Base-by-base conservation (phyloP, 225 moss, liverwort and hornwort species). In the Pseudoscleropodium purum region DNA sequence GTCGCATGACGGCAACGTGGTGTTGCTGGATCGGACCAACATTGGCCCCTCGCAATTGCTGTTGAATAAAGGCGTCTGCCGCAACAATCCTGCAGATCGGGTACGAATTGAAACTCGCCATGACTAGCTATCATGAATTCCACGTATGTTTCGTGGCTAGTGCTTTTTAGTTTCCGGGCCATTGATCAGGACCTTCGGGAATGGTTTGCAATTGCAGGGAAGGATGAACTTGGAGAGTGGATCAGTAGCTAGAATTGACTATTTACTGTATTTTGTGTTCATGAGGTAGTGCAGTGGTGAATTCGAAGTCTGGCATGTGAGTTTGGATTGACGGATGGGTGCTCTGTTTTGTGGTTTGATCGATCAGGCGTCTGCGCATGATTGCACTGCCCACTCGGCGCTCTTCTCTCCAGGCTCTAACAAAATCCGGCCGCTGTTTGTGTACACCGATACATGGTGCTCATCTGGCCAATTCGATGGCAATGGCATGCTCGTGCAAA, bases 371-470 rank as follows among this genome's bases (percentile, higher is more conserved):
- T 87, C 56, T 54, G 34, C 6, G 64, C 92, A 92, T 70, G 95
- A 95, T 63, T 95, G 95, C 41, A 92, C 91, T 3, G 95, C 95
- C 24, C 95, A 95, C 65, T 95, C 95, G 37, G 95, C 91, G 13
- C 92, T 93, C 79, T 95, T 51, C 86, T 82, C 83, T 61, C 93
- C 93, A 45, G 89, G 90, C 82, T 85, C 82, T 37, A 95, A 93
- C 89, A 81, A 52, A 11, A 9, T 93, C 65, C 76, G 86, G 39
- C 95, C 95, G 17, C 66, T 95, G 74, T 89, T 47, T 39, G 79
- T 93, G 37, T 89, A n/a, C 90, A 93, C 95, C 27, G 95, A 95
- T 80, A 93, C 95, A 33, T 95, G 93, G 93, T 95, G 93, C 89
- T 92, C 92, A 15, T 95, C 92, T 14, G 95, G 95, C 13, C 91